Conservation (phyloP, 441 rosid species). For the Gossypium davidsonii region DNA sequence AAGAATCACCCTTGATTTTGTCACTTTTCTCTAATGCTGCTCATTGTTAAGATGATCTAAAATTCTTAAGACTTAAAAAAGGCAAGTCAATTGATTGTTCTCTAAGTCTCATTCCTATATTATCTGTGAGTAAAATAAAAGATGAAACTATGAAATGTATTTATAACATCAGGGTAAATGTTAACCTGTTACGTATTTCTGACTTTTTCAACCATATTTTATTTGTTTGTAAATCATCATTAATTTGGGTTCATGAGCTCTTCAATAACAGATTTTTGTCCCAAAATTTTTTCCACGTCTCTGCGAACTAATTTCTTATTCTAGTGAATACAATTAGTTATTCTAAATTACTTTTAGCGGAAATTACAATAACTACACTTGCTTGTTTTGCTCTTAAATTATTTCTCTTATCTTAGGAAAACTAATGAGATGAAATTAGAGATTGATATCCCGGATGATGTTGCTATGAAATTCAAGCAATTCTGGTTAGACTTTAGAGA, state of each 20-base stretch:
- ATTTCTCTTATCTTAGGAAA: conserved; percentile 44
- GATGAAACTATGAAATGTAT: background rate
- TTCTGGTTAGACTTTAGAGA: conserved; percentile 79
- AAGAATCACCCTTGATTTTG: conserved; percentile 4
- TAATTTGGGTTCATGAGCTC: background rate
- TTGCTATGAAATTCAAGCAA: conserved; percentile 58
- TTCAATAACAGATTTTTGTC: background rate
- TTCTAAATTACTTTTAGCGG: background rate
- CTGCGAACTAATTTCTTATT: background rate
- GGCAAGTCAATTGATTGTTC: background rate
- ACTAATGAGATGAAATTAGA: conserved; percentile 79
- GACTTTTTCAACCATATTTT: background rate
- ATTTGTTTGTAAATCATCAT: background rate
- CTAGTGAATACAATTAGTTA: background rate
- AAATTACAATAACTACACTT: background rate
- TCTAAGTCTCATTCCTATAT: background rate
- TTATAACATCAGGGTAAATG: background rate
- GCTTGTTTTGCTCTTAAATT: conserved; percentile 13
- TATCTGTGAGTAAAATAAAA: background rate
- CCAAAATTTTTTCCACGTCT: background rate
- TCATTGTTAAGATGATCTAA: background rate
- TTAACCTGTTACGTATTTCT: background rate
- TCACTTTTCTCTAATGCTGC: background rate
- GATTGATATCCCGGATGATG: conserved; percentile 57
- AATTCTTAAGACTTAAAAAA: background rate